Percentiles rank a stretch among this genome's conserved stretches.
Evolutionary conservation across 169 alveolate genomes (phyloP).

Genomic region (Cryptosporidium sp.): DNA sequence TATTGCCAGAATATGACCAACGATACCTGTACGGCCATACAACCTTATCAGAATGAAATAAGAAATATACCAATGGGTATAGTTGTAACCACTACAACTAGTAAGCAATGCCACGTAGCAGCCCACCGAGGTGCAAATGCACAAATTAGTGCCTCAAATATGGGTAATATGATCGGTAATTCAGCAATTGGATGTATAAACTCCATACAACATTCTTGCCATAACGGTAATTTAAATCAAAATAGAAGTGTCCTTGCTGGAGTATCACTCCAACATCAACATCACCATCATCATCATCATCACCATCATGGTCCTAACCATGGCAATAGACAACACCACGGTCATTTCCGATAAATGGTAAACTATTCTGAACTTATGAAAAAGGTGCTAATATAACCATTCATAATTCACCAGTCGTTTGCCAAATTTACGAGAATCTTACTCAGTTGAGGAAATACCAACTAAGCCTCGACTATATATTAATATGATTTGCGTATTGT

Average conservation of each 20-base stretch:
- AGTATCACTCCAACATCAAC: slow-evolving; percentile 2
- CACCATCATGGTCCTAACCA: slow-evolving; percentile 54
- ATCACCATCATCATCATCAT: slow-evolving; percentile 64
- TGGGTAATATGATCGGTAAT: background rate
- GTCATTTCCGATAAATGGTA: slow-evolving; percentile 3
- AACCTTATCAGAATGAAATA: background rate
- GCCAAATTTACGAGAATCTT: background rate
- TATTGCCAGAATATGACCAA: background rate
- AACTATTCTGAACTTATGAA: background rate
- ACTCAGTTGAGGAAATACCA: background rate
- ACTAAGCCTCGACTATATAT: background rate
- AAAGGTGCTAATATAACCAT: background rate
- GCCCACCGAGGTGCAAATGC: slow-evolving; percentile 12
- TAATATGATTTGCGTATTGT: background rate
- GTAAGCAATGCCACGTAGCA: slow-evolving; percentile 46
- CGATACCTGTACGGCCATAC: background rate
- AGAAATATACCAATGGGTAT: slow-evolving; percentile 47
- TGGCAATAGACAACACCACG: slow-evolving; percentile 16
- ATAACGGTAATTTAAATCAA: background rate
- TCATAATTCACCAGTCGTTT: background rate
- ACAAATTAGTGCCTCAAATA: background rate
- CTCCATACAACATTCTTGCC: slow-evolving; percentile 4
- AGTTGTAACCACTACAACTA: slow-evolving; percentile 62
- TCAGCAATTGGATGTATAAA: slow-evolving; percentile 1
- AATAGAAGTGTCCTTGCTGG: background rate